Evolutionary conservation across 306 rosid genomes (phyloP), one percentile per base, ranked within the genome.

Genomic region (Cicer judaicum): DNA sequence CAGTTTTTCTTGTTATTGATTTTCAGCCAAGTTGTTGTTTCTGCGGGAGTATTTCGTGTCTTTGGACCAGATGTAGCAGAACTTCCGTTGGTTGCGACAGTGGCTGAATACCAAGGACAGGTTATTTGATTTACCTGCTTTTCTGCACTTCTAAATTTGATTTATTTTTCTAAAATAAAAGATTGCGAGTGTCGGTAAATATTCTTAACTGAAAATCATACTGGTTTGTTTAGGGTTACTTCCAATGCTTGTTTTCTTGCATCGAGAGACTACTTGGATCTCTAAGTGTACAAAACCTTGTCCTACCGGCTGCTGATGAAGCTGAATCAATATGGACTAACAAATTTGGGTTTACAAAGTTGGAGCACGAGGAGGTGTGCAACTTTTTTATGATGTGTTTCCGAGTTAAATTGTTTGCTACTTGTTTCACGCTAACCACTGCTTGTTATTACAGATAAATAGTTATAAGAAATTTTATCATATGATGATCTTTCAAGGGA

Each of bases 41-140:
- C 89, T 7, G 98, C 89, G n/a, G 99, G 90, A 71, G 65, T 90
- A 70, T 92, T 95, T 70, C 98, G 99, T 7, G 86, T 90, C 6
- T 95, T 90, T 75, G 99, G 99, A 57, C 21, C 78, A 10, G 98
- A 95, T 73, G 87, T 95, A 43, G 96, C 98, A 4, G 99, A 95
- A 86, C 98, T 95, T 78, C 99, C 99, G 5, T 79, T 95, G 48
- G 99, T 95, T 64, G 99, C 99, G 0, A 92, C 99, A n/a, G 56
- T 73, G 40, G 68, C 89, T 8, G 86, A 92, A 73, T 82, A 36
- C 68, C 97, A 92, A 82, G 96, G 97, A 84, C 92, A 89, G 97
- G 99, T 95, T 78, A 42, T 54, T 74, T 79, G 62, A 10, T 57
- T 82, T 44, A 5, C 10, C 16, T 43, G 3, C 42, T 43, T 2